Evolutionary conservation across 306 rosid genomes (phyloP).

Genomic region (Inga oerstediana): DNA sequence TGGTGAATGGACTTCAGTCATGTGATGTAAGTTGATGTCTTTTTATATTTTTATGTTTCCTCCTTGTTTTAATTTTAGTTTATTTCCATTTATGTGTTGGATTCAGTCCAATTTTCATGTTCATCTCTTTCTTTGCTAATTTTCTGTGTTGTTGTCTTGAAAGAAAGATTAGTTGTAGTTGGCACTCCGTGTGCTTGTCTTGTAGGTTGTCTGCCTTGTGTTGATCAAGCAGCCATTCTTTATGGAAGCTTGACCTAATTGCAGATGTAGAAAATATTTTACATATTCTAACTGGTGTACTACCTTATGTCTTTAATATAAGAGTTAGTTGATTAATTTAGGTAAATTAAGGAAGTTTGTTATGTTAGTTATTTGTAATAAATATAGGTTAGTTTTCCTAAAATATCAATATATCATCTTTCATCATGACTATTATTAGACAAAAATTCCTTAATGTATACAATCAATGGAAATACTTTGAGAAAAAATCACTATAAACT

Average conservation of each 20-base stretch:
- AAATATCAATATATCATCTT: no score
- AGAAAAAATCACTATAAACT: no score
- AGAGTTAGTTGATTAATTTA: no score
- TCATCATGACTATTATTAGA: no score
- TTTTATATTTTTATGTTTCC: background rate
- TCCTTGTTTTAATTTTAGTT: background rate
- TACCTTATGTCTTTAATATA: no score
- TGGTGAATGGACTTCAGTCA: background rate
- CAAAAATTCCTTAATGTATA: no score
- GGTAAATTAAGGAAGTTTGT: no score
- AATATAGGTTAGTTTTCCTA: no score
- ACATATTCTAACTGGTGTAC: background rate
- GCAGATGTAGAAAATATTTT: constrained; percentile 17
- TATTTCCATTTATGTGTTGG: background rate
- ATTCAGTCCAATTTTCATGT: background rate
- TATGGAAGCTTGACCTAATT: constrained; percentile 15
- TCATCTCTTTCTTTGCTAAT: background rate
- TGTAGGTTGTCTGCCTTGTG: background rate
- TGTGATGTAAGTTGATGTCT: background rate
- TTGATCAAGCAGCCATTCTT: background rate
- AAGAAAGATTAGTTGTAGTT: background rate
- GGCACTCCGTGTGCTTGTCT: background rate
- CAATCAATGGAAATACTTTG: fast-evolving
- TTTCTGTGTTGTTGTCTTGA: background rate
- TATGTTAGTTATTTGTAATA: no score